phyloP scores from a whole-genome alignment of 2,329 filamentous ascomycete genomes.

The Paecilomyces niveus region DNA sequence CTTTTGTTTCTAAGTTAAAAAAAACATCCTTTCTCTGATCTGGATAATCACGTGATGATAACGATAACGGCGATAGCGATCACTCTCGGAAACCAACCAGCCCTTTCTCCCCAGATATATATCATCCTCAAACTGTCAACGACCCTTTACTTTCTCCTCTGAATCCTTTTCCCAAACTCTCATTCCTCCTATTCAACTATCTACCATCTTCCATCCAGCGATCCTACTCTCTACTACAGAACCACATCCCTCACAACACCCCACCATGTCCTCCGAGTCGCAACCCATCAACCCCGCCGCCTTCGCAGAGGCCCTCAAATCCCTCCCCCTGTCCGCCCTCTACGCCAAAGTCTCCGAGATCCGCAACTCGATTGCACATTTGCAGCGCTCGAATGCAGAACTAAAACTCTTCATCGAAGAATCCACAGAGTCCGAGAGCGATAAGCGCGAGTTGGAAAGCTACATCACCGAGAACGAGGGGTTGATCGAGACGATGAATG shows the following conservation, averaged over 20 bases:
- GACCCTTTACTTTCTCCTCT: neutral
- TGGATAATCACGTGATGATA: constrained; percentile 12
- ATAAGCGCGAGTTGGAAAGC: constrained; percentile 24
- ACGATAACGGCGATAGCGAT: constrained; percentile 1
- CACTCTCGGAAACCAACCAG: neutral
- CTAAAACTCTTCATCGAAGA: constrained; percentile 48
- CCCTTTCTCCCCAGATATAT: neutral
- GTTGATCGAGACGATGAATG: constrained; percentile 50
- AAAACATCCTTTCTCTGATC: neutral
- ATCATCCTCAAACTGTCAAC: neutral
- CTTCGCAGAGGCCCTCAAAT: constrained; percentile 50
- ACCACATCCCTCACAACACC: neutral
- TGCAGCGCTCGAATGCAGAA: constrained; percentile 51
- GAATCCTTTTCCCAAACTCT: neutral
- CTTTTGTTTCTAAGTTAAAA: neutral
- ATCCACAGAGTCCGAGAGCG: constrained; percentile 45
- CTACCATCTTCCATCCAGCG: neutral
- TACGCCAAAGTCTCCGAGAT: constrained; percentile 57
- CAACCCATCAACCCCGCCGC: constrained; percentile 43
- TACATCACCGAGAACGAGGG: constrained; percentile 51
- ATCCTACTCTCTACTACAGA: neutral
- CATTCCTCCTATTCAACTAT: neutral
- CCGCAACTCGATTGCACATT: constrained; percentile 52
- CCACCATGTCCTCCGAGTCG: constrained; percentile 42
- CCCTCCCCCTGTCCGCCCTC: constrained; percentile 51